phyloP scores from a whole-genome alignment of 768 basidiomycete genomes.

The Dictyophora rubrovolvata region DNA sequence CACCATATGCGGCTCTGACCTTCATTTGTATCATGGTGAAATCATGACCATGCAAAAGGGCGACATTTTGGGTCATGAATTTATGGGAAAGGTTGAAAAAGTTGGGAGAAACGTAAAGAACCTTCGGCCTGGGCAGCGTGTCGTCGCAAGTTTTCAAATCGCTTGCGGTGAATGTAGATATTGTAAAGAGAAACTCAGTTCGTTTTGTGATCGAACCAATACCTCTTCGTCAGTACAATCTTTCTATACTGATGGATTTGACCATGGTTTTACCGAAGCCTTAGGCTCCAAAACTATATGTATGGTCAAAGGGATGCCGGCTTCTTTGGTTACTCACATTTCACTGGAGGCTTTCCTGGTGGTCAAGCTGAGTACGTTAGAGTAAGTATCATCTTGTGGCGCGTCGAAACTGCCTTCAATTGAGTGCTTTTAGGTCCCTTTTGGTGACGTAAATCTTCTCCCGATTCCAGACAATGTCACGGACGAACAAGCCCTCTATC shows the following conservation, averaged over 20 bases:
- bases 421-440: conserved; percentile 36
- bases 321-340: conserved; percentile 63
- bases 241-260: not conserved
- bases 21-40: conserved; percentile 59
- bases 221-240: conserved; percentile 38
- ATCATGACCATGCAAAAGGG: conserved; percentile 60
- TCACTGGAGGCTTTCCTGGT: conserved; percentile 63
- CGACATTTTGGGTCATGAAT: conserved; percentile 70
- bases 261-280: not conserved
- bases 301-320: conserved; percentile 63
- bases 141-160: conserved; percentile 72
- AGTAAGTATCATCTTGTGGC: not conserved
- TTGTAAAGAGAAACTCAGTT: conserved; percentile 64
- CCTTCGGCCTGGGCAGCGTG: conserved; percentile 53
- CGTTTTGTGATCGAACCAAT: conserved; percentile 68
- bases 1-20: conserved; percentile 61
- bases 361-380: conserved; percentile 71
- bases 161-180: conserved; percentile 56
- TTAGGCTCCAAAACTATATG: conserved; percentile 43
- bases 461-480: conserved; percentile 55
- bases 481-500: conserved; percentile 50
- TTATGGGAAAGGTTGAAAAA: conserved; percentile 60
- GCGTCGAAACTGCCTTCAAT: too few relatives aligned
- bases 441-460: conserved; percentile 61
- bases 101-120: conserved; percentile 56